Evolutionary conservation across 2,329 filamentous ascomycete genomes (phyloP).

Genomic region (Aureobasidium mangrovei): DNA sequence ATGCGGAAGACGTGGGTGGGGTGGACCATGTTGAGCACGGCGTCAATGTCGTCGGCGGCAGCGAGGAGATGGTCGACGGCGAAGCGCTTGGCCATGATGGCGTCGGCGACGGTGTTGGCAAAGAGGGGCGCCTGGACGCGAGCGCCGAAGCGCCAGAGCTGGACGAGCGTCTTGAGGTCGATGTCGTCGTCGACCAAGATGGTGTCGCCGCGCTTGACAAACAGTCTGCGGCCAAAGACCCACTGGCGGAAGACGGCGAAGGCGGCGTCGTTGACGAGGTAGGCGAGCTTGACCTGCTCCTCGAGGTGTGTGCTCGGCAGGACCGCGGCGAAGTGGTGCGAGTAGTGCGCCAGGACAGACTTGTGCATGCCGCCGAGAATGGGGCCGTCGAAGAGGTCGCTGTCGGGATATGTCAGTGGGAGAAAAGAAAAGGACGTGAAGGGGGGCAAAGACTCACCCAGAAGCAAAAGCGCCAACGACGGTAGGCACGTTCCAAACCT

Average conservation of each 20-base stretch:
- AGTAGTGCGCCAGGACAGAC: not conserved
- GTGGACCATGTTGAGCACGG: not conserved
- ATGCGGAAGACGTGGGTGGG: not conserved
- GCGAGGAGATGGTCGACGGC: not conserved
- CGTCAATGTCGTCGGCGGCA: constrained; percentile 1
- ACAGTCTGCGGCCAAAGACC: not conserved
- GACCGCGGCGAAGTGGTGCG: not conserved
- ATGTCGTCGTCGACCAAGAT: not conserved
- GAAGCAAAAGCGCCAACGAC: not conserved
- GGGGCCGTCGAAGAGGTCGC: not conserved
- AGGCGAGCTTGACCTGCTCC: not conserved
- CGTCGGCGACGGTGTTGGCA: not conserved
- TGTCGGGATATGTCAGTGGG: not conserved
- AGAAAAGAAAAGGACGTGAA: not conserved
- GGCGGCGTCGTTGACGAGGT: not conserved
- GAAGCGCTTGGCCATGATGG: not conserved
- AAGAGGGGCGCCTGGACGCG: constrained; percentile 4
- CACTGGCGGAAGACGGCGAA: not conserved
- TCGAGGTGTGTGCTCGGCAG: not conserved
- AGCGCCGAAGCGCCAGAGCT: constrained; percentile 8
- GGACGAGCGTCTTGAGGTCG: not conserved
- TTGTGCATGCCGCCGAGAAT: not conserved
- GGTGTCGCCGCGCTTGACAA: not conserved
- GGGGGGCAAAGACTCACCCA: not conserved
- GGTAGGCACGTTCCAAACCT: not conserved